Evolutionary conservation across 2,329 filamentous ascomycete species (phyloP).

Genomic region (Clarireedia paspali): DNA sequence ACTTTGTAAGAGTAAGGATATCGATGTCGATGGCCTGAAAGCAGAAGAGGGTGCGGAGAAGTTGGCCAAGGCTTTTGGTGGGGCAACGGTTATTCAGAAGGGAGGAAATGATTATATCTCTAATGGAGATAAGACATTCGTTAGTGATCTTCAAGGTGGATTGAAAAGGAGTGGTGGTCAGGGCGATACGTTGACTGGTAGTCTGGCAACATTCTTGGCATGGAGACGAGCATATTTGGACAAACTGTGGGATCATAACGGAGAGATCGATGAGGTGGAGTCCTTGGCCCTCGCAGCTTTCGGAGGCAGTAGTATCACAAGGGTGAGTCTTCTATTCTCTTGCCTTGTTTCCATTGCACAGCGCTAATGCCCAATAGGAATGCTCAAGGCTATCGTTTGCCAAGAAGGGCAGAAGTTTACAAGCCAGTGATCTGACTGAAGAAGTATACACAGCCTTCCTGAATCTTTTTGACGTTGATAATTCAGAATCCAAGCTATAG

Average conservation of each 20-base stretch:
- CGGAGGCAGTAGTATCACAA: slow-evolving; percentile 79
- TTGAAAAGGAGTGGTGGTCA: slow-evolving; percentile 89
- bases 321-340: slow-evolving; percentile 42
- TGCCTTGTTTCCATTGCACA: slow-evolving; percentile 6
- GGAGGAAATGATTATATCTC: slow-evolving; percentile 75
- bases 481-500: slow-evolving; percentile 22
- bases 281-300: slow-evolving; percentile 74
- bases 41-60: slow-evolving; percentile 45
- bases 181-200: slow-evolving; percentile 89
- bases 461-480: slow-evolving; percentile 68
- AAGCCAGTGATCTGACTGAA: slow-evolving; percentile 88
- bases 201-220: slow-evolving; percentile 77
- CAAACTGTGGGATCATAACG: slow-evolving; percentile 62
- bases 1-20: slow-evolving; percentile 65
- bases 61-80: slow-evolving; percentile 69
- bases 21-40: slow-evolving; percentile 46
- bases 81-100: slow-evolving; percentile 89
- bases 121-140: slow-evolving; percentile 66
- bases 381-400: slow-evolving; percentile 82
- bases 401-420: slow-evolving; percentile 78
- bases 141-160: slow-evolving; percentile 72
- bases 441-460: slow-evolving; percentile 79
- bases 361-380: slow-evolving; percentile 41
- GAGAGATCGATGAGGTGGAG: slow-evolving; percentile 44
- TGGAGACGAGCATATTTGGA: slow-evolving; percentile 87